Conservation (phyloP, 345 rosid genomes). For the Lumnitzera racemosa region DNA sequence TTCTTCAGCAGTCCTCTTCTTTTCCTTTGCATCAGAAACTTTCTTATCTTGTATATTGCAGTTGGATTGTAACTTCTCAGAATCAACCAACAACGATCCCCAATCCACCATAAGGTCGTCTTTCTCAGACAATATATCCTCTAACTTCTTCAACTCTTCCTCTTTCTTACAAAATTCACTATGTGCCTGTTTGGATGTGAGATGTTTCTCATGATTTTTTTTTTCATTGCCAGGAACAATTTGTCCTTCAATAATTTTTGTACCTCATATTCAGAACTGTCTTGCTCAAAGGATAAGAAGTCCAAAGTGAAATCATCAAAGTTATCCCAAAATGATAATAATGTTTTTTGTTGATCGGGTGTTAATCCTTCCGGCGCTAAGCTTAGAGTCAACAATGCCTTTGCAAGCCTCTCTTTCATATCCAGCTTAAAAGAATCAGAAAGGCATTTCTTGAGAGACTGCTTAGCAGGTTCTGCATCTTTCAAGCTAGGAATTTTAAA, state of each 20-base stretch:
- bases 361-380: slow-evolving; percentile 1
- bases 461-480: slow-evolving; percentile 5
- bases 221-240: slow-evolving; percentile 2
- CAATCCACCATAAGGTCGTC: neutral
- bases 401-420: neutral
- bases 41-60: neutral
- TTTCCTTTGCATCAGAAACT: slow-evolving; percentile 3
- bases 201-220: neutral
- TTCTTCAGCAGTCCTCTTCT: slow-evolving; percentile 4
- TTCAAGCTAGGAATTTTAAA: neutral
- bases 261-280: neutral
- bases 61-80: neutral
- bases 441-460: slow-evolving; percentile 6
- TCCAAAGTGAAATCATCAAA: slow-evolving; percentile 9
- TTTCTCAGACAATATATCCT: slow-evolving; percentile 8
- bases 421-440: slow-evolving; percentile 1
- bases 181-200: neutral
- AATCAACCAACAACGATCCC: slow-evolving; percentile 3
- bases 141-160: slow-evolving; percentile 4
- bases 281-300: slow-evolving; percentile 1
- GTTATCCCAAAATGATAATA: slow-evolving; percentile 3
- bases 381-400: slow-evolving; percentile 2
- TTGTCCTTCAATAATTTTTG: slow-evolving; percentile 2
- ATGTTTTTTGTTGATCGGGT: neutral
- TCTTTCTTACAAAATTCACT: neutral